Evolutionary conservation across 257 asterid genomes (phyloP), one percentile per base, ranked within the genome.

Genomic region (Schizonepeta tenuifolia): DNA sequence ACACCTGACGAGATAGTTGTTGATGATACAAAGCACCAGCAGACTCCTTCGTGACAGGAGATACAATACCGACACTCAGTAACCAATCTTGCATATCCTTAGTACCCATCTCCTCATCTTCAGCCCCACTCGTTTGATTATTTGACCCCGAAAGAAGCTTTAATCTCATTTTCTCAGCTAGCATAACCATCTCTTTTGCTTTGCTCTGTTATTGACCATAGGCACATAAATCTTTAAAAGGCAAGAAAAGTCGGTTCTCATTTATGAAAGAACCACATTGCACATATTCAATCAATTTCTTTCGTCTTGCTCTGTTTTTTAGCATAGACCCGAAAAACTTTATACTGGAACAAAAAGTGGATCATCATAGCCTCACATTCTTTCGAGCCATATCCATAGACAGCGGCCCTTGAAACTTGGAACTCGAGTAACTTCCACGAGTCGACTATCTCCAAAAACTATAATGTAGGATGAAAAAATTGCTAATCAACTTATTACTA

Each of bases 11-110:
- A 65, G 98, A 91, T 54, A 95, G 82, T 78, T 95, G 99, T 73
- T 95, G 99, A 83, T 95, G 99, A 79, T 95, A 95, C 83, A 95
- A 81, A 54, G 98, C 99, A 72, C 99, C 99, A 26, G 99, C 99
- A 33, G 98, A 79, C 78, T 95, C 99, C 88, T 87, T 95, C 35
- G 99, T 95, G 75, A 95, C 99, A 18, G 99, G 99, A 66, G 99
- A 95, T 61, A 78, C 89, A 70, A 95, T 95, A 80, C 99, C 99
- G 57, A 95, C 92, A 79, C 99, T 95, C 83, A 95, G 78, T 72
- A 95, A 70, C 96, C 92, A 92, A 78, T 95, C 97, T 77, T 95
- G 99, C 95, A 95, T 90, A 82, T 92, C 98, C 81, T 92, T 95
- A 49, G 90, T 83, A 69, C 96, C 99, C 91, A 87, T 76, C 85